Evolutionary conservation across 345 rosid species (phyloP), one percentile per base, ranked within the genome.

Genomic region (Lepidium sativum): DNA sequence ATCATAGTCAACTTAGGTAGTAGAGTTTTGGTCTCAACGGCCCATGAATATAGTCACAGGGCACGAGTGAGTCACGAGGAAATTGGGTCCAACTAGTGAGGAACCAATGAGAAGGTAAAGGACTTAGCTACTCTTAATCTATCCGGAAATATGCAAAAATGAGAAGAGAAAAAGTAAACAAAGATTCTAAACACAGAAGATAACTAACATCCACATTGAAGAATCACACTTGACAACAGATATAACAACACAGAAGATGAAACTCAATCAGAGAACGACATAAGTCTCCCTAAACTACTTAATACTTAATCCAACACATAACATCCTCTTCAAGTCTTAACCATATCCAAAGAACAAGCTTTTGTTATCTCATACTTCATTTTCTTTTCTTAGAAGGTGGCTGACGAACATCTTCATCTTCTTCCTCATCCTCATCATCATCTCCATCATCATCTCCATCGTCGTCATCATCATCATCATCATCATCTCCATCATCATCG

Each of bases 371-470:
- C 59, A 50, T 8, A 12, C 6, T 43, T 85, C 77, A 83, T 75
- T 83, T 86, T 67, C 85, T 83, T 75, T 80, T 83, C 79, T 83
- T 86, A 43, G 86, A 9, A 8, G 91, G 85, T 4, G 88, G 88
- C 74, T 83, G 81, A 8, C 75, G 83, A 74, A 57, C 73, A 60
- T 73, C 72, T 0, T 73, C 77, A 10, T 73, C 72, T 0, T 73
- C 77, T 32, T 72, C 71, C 20, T 80, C 83, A 1, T 81, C 84
- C 1, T 82, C 89, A 12, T 80, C 86, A 0, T 80, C 86, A 0
- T 77, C 86, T 0, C 71, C 82, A 0, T 72, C 82, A 0, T 69
- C 81, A 0, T 69, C 80, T 0, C 62, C 86, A 3, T 71, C 78
- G 2, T 29, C 78, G 2, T 71, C 82, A 0, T 63, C 82, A 0